phyloP scores from a whole-genome alignment of 805 yeast species.

The Starmera pachycereana region DNA sequence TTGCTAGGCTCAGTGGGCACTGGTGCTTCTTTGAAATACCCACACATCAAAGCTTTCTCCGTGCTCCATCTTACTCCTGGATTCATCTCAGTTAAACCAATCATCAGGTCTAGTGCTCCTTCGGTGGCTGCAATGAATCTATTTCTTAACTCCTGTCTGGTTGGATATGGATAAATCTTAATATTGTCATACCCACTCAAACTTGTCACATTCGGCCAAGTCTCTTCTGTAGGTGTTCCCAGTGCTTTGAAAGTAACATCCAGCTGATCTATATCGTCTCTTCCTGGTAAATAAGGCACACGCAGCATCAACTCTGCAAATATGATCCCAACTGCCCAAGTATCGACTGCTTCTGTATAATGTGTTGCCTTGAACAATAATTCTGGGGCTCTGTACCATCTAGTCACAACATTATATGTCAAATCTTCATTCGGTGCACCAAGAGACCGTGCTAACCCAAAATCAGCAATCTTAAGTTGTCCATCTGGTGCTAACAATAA shows the following conservation, averaged over 20 bases:
- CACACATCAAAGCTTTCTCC: conserved; percentile 50
- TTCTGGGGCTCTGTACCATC: conserved; percentile 98
- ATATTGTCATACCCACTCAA: conserved; percentile 70
- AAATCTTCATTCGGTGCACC: conserved; percentile 69
- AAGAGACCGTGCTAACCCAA: conserved; percentile 84
- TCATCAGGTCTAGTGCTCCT: conserved; percentile 65
- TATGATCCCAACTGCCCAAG: conserved; percentile 95
- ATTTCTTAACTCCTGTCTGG: conserved; percentile 66
- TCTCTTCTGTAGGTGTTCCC: conserved; percentile 90
- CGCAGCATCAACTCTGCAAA: conserved; percentile 95
- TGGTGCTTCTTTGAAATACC: conserved; percentile 66
- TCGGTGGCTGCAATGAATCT: conserved; percentile 89
- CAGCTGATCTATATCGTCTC: conserved; percentile 79
- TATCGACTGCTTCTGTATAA: conserved; percentile 81
- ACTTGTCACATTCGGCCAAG: conserved; percentile 83
- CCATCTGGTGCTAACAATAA: conserved; percentile 82
- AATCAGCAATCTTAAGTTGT: conserved; percentile 89
- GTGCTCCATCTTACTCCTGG: conserved; percentile 68
- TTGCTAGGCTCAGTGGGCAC: conserved; percentile 56
- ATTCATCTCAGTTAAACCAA: conserved; percentile 62
- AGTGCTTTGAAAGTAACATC: conserved; percentile 91
- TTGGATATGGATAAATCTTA: conserved; percentile 74
- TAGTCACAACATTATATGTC: conserved; percentile 90
- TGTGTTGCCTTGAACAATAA: conserved; percentile 79
- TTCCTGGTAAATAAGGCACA: conserved; percentile 91